phyloP scores from a whole-genome alignment of 2,329 filamentous ascomycete genomes.

The Fusarium odoratissimum region DNA sequence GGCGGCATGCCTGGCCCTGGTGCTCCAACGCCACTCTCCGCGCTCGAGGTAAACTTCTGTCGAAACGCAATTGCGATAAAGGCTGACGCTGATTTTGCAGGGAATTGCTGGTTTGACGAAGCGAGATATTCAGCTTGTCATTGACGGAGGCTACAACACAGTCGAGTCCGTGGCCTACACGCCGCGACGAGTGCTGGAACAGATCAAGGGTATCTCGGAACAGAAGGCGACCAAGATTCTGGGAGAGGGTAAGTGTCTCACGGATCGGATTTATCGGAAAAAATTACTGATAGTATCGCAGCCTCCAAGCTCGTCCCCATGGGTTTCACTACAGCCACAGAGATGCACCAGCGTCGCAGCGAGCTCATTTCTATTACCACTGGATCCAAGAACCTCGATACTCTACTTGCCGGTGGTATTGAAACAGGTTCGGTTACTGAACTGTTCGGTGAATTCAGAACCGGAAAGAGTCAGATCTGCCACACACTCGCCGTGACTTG shows the following conservation, averaged over 20 bases:
- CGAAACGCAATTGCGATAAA: neutral
- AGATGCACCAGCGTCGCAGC: constrained; percentile 97
- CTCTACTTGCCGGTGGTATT: constrained; percentile 90
- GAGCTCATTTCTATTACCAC: constrained; percentile 98
- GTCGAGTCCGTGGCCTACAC: constrained; percentile 97
- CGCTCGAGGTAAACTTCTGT: constrained; percentile 77
- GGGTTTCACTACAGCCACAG: constrained; percentile 98
- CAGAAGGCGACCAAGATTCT: constrained; percentile 94
- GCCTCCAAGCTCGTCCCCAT: constrained; percentile 97
- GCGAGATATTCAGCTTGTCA: constrained; percentile 90
- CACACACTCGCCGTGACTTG: constrained; percentile 99
- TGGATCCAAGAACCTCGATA: constrained; percentile 97
- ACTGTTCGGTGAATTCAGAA: constrained; percentile 97
- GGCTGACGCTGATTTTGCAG: constrained; percentile 57
- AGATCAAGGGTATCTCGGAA: constrained; percentile 98
- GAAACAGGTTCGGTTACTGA: constrained; percentile 99
- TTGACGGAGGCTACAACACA: constrained; percentile 94
- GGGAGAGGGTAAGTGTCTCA: constrained; percentile 74
- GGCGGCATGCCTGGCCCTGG: constrained; percentile 82
- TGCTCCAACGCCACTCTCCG: constrained; percentile 88
- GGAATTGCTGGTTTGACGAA: constrained; percentile 91
- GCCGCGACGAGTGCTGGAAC: constrained; percentile 83
- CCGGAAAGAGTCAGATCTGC: constrained; percentile 98
- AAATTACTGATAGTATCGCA: constrained; percentile 51
- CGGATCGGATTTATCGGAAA: neutral